Percentiles rank a stretch among this genome's conserved stretches.
phyloP scores from a whole-genome alignment of 371 early-diverging fungal genomes.

The Mucor saturninus region DNA sequence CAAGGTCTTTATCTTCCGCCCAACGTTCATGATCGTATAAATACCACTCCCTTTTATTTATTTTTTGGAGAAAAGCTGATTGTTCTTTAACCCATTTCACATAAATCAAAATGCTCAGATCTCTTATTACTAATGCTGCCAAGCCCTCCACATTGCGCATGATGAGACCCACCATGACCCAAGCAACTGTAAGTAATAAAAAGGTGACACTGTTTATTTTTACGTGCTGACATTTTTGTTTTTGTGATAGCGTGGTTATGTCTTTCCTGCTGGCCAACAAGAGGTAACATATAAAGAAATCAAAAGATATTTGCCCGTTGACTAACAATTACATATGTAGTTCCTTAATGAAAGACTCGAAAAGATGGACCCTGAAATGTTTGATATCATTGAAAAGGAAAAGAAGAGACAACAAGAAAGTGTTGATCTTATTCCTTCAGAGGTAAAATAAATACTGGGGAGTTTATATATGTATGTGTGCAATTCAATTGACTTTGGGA shows the following conservation, averaged over 20 bases:
- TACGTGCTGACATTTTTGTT: not conserved
- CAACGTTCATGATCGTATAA: conserved; percentile 7
- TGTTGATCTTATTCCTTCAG: conserved; percentile 96
- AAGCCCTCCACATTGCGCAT: conserved; percentile 30
- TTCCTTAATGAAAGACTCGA: conserved; percentile 72
- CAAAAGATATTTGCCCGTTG: no score
- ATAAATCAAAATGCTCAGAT: conserved; percentile 38
- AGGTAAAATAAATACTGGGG: conserved; percentile 56
- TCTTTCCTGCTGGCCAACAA: conserved; percentile 68
- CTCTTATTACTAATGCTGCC: conserved; percentile 29
- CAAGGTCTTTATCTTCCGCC: conserved; percentile 10
- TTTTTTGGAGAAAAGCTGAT: conserved; percentile 1
- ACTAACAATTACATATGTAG: conserved; percentile 25
- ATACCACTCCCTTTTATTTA: conserved; percentile 8
- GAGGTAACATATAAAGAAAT: conserved; percentile 41
- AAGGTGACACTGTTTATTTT: not conserved
- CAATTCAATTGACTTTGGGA: not conserved
- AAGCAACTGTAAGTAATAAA: conserved; percentile 26
- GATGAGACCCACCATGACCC: conserved; percentile 29
- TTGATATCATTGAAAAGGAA: conserved; percentile 93
- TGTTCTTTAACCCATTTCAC: conserved; percentile 8
- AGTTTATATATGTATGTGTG: not conserved
- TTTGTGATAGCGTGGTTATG: conserved; percentile 56
- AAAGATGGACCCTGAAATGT: conserved; percentile 91
- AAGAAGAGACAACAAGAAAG: conserved; percentile 95